A percentile compares a stretch with the other conserved stretches of the same genome.
Evolutionary conservation across 441 rosid species (phyloP).

Genomic region (Croton setiger): DNA sequence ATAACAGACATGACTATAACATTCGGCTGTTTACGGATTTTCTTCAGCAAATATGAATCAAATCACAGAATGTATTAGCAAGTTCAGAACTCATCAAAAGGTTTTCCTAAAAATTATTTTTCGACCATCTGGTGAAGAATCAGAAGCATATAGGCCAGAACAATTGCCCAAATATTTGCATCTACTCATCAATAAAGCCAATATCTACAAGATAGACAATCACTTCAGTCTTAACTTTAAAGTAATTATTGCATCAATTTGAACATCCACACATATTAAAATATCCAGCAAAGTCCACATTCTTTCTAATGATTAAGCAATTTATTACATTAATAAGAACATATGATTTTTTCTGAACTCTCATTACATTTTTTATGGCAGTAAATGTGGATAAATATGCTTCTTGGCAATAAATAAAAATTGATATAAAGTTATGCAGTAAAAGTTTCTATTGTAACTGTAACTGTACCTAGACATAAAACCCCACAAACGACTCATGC

Average conservation of each 20-base stretch:
- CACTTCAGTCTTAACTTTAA: slow-evolving; percentile 3
- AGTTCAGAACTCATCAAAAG: not conserved
- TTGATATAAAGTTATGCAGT: not conserved
- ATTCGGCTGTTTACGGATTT: not conserved
- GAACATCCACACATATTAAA: not conserved
- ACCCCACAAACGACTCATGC: slow-evolving; percentile 82
- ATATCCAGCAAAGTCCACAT: not conserved
- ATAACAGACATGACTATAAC: not conserved
- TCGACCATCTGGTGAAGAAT: not conserved
- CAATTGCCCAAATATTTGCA: not conserved
- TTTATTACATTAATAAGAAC: not conserved
- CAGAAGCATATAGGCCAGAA: not conserved
- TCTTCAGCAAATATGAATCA: not conserved
- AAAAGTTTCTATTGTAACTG: not conserved
- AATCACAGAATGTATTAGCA: not conserved
- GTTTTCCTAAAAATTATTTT: not conserved
- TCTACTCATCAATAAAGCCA: not conserved
- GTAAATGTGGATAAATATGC: not conserved
- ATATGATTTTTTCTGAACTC: not conserved
- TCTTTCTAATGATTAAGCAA: not conserved
- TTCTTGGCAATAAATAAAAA: not conserved
- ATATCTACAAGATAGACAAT: not conserved
- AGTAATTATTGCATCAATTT: not conserved
- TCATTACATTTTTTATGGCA: not conserved
- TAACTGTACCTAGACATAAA: slow-evolving; percentile 66